Evolutionary conservation across 2,329 filamentous ascomycete genomes (phyloP).

Genomic region (Cordyceps sp.): DNA sequence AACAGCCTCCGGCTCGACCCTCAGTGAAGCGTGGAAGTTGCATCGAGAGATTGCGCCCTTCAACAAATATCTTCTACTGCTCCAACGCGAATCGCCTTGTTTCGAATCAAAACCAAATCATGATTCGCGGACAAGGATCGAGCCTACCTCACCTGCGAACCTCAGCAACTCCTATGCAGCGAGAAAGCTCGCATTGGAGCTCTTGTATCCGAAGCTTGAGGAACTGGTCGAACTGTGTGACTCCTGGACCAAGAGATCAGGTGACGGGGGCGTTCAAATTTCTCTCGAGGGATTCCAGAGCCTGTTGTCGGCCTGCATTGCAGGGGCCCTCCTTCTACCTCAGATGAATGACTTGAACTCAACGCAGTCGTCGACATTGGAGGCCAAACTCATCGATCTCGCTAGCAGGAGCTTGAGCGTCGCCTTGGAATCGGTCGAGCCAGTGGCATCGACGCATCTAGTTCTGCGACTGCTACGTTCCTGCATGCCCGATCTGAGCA

Average conservation of each 20-base stretch:
- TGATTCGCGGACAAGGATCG: conserved; percentile 3
- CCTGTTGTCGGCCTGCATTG: conserved; percentile 29
- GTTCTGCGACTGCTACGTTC: conserved; percentile 26
- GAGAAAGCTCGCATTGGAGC: conserved; percentile 34
- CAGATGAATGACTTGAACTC: conserved; percentile 29
- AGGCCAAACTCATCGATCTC: conserved; percentile 22
- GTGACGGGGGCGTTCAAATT: conserved; percentile 29
- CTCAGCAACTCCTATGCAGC: conserved; percentile 20
- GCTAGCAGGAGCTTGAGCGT: conserved; percentile 22
- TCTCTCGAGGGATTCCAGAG: conserved; percentile 36
- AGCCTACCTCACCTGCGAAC: conserved; percentile 11
- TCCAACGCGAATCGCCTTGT: conserved; percentile 15
- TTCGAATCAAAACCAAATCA: background rate
- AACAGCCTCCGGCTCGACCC: conserved; percentile 26
- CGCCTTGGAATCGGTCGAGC: conserved; percentile 26
- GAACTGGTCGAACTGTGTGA: conserved; percentile 29
- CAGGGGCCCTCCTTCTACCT: conserved; percentile 27
- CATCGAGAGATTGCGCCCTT: conserved; percentile 25
- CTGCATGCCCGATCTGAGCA: conserved; percentile 27
- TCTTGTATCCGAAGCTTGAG: conserved; percentile 34
- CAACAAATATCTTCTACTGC: conserved; percentile 37
- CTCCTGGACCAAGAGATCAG: conserved; percentile 26
- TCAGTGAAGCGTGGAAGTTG: conserved; percentile 30
- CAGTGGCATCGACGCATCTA: conserved; percentile 26
- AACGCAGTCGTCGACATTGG: conserved; percentile 30